A percentile compares a stretch with the other conserved stretches of the same genome.
phyloP scores from a whole-genome alignment of 257 asterid genomes.

The Rauvolfia tetraphylla region DNA sequence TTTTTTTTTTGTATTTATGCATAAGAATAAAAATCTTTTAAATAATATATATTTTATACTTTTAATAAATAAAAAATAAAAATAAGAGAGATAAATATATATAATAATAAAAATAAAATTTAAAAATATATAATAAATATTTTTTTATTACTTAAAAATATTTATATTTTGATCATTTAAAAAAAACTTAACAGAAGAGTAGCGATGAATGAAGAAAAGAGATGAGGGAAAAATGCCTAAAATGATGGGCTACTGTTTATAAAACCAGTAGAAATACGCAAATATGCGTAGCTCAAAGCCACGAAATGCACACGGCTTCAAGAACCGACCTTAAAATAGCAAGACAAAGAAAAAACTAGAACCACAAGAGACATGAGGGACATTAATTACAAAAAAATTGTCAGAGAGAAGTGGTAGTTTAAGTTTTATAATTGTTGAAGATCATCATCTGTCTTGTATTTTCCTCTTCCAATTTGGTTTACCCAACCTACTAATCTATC shows the following conservation, averaged over 20 bases:
- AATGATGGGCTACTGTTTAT: slow-evolving; percentile 42
- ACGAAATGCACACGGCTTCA: slow-evolving; percentile 28
- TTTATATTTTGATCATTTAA: too few species aligned
- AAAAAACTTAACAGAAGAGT: too few species aligned
- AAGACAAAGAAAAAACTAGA: slow-evolving; percentile 11
- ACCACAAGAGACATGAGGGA: slow-evolving; percentile 10
- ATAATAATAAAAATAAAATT: too few species aligned
- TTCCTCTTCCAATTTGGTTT: slow-evolving; percentile 6
- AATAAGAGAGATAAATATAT: too few species aligned
- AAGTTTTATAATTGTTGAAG: slow-evolving; percentile 2
- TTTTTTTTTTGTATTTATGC: too few species aligned
- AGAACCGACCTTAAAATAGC: slow-evolving; percentile 25
- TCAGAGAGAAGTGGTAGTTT: slow-evolving; percentile 37
- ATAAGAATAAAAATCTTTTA: too few species aligned
- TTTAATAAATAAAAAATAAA: too few species aligned
- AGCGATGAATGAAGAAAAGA: not conserved
- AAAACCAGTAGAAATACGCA: slow-evolving; percentile 26
- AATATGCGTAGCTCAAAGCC: slow-evolving; percentile 25
- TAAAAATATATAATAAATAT: too few species aligned
- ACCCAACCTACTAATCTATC: slow-evolving; percentile 38
- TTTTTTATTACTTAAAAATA: too few species aligned
- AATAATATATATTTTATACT: too few species aligned
- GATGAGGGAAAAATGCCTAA: slow-evolving; percentile 48
- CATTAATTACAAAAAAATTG: slow-evolving; percentile 29
- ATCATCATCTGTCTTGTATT: slow-evolving; percentile 1